phyloP scores from a whole-genome alignment of 106 monocot genomes.

The Dioscorea zingiberensis region DNA sequence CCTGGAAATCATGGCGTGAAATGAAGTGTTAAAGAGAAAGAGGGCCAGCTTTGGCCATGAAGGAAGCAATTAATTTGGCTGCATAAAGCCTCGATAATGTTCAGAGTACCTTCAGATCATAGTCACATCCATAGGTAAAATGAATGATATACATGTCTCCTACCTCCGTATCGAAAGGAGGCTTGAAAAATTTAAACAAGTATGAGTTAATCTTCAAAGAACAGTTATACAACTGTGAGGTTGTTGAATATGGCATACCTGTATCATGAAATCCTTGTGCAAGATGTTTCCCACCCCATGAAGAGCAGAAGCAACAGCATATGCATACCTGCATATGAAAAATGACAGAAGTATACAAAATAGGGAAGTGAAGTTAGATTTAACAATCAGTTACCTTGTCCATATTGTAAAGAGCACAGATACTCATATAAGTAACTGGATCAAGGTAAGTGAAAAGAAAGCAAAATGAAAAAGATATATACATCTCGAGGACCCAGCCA shows the following conservation, averaged over 20 bases:
- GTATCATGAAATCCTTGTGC: constrained; percentile 93
- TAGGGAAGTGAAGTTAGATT: no score
- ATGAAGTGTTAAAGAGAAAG: neutral
- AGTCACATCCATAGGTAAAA: constrained; percentile 98
- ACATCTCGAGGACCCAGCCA: constrained; percentile 99
- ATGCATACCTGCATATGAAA: constrained; percentile 71
- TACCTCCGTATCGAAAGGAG: constrained; percentile 87
- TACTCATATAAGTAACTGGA: neutral
- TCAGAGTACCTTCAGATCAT: constrained; percentile 56
- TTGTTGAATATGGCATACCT: constrained; percentile 33
- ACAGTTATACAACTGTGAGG: neutral
- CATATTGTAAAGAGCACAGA: neutral
- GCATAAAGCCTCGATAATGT: no score
- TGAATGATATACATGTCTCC: constrained; percentile 76
- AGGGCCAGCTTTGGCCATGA: neutral
- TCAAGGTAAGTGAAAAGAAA: constrained; percentile 3
- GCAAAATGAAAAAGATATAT: constrained; percentile 7
- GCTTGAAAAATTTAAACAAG: constrained; percentile 33
- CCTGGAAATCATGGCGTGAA: constrained; percentile 33
- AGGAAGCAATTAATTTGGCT: no score
- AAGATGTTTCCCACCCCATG: constrained; percentile 80
- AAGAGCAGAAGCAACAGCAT: constrained; percentile 90
- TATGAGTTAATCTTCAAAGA: neutral
- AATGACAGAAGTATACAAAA: constrained; percentile 1
- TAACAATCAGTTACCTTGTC: neutral